Conservation (phyloP, 1,139 yeast genomes). For the Tardiomyces blankii region DNA sequence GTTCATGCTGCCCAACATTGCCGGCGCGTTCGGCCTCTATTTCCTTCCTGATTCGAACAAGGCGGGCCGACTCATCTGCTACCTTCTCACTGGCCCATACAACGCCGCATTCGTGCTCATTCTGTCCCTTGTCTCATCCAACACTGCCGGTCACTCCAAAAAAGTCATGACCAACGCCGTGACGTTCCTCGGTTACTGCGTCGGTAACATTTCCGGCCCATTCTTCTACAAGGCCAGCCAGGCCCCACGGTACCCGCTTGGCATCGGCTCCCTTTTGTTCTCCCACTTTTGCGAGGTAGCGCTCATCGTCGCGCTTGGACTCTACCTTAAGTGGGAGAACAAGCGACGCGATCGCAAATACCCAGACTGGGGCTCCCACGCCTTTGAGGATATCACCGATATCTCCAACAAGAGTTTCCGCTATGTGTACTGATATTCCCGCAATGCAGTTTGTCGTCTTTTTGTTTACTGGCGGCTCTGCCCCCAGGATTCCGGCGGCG, state of each 20-base stretch:
- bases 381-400: background rate
- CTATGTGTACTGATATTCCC: background rate
- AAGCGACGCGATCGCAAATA: background rate
- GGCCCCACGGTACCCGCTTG: constrained; percentile 35
- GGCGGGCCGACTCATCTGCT: background rate
- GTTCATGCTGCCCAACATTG: background rate
- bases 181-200: constrained; percentile 45
- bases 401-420: background rate
- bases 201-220: constrained; percentile 50
- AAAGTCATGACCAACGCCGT: constrained; percentile 35
- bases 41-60: background rate
- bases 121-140: constrained; percentile 39
- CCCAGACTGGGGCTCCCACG: background rate
- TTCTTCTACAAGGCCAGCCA: constrained; percentile 41
- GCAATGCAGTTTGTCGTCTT: too few relatives aligned
- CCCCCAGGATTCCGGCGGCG: too few relatives aligned
- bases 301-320: background rate
- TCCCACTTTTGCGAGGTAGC: background rate
- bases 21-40: background rate
- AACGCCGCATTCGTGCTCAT: background rate
- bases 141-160: constrained; percentile 55
- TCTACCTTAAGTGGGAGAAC: background rate
- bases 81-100: background rate
- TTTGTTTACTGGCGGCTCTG: too few relatives aligned
- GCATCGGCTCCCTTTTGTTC: background rate